These are phyloP conservation scores for Amphicarpaea edgeworthii DNA, from an alignment of 306 rosid species.

Conservation along the genomic window DNA sequence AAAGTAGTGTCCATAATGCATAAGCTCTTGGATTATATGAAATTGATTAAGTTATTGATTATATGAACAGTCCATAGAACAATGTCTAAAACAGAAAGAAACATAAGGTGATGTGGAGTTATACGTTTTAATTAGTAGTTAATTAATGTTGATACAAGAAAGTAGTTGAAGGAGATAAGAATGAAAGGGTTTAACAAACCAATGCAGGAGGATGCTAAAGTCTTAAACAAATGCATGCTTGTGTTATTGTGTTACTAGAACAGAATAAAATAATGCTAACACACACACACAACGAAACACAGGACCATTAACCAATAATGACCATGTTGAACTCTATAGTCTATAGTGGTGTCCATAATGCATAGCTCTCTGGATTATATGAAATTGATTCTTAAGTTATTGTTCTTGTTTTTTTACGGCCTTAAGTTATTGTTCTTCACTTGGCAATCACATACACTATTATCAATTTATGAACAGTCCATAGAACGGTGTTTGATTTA, in stretches of 20 bases:
- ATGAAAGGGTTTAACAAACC: neutral
- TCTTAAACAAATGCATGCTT: neutral
- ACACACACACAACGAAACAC: neutral
- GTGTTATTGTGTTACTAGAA: too few relatives aligned
- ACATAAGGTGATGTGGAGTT: neutral
- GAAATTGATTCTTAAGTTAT: neutral
- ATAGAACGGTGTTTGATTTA: neutral
- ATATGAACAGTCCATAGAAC: too few relatives aligned
- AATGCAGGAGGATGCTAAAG: neutral
- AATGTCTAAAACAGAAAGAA: neutral
- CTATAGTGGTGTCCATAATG: neutral
- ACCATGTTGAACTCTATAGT: neutral
- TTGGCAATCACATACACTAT: neutral
- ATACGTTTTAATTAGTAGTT: neutral
- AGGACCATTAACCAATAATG: slow-evolving; percentile 1
- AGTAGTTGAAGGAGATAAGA: neutral
- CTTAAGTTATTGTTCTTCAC: neutral
- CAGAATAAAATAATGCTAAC: neutral
- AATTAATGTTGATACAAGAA: neutral
- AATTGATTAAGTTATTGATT: too few relatives aligned
- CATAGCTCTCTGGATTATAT: neutral
- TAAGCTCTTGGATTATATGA: too few relatives aligned
- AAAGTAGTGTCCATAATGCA: too few relatives aligned
- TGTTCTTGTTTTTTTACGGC: too few relatives aligned
- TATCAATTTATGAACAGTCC: neutral